Base-by-base conservation (phyloP, 108 stramenopile genomes). In the Cyclotella sp. region DNA sequence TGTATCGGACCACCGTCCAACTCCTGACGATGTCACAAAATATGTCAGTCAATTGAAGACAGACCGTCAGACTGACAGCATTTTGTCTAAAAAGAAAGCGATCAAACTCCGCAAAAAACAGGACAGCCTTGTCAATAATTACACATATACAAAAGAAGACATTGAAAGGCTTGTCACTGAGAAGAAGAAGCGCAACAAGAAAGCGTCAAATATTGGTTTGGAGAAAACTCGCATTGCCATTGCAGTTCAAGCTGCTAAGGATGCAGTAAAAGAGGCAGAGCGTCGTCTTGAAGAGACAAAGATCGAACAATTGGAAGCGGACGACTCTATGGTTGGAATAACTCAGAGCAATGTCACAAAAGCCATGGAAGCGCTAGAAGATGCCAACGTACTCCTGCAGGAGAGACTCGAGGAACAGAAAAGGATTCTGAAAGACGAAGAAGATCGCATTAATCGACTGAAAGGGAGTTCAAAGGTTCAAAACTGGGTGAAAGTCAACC, bases 401-500 rank as follows among this genome's bases (percentile, higher is more conserved):
- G 85, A 78, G 61, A 76, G 62, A 30, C 44, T 82, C 19, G 67
- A 79, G 26, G 91, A 92, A 60, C 84, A 90, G 53, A 66, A 85
- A 29, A 60, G 77, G 19, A 78, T 88, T 53, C 60, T 67, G 13
- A 64, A 78, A 58, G 85, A 81, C 11, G 90, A 89, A 26, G 73
- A 89, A 46, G 74, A 86, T 30, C 87, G 95, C 12, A 88, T 76
- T 51, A 69, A 85, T 43, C 73, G 64, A 29, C 66, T 93, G 61
- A 85, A 79, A 26, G 63, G 63, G 51, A 85, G 88, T 16, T 66
- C 78, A 7, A 92, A 89, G 69, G 82, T 91, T 68, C 79, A 72
- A 43, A 90, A 92, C 49, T 96, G 95, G 95, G 89, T 84, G 29
- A 93, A 92, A 70, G 92, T 96, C 54, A 96, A 96, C 63, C 73